Conservation (phyloP, 352 stramenopile species). For the Globisporangium uncinulatum region DNA sequence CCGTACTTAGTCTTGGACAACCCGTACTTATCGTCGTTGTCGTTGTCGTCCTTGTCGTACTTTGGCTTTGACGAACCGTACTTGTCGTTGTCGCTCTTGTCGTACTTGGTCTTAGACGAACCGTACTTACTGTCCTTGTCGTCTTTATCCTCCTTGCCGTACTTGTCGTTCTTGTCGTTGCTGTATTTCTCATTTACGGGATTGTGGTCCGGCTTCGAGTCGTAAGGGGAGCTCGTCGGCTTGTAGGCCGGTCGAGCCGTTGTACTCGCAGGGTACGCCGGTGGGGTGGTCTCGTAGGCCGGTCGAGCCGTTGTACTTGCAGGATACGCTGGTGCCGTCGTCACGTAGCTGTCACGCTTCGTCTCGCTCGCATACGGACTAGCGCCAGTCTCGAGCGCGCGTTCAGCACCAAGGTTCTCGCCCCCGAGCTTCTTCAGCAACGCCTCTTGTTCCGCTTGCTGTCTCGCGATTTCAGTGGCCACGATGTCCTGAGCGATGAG, state of each 20-base stretch:
- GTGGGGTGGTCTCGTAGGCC: background rate
- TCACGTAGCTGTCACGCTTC: background rate
- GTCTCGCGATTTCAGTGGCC: background rate
- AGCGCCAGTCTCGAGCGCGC: background rate
- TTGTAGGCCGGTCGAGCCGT: too few relatives aligned
- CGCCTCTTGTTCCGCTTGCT: background rate
- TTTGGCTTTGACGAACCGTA: background rate
- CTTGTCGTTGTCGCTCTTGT: background rate
- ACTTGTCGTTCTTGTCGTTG: too few relatives aligned
- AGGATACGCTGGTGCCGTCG: background rate
- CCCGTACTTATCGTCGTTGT: background rate
- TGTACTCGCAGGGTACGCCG: too few relatives aligned
- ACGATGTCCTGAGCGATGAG: constrained; percentile 15
- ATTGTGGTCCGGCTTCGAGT: too few relatives aligned
- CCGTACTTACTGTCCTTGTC: background rate
- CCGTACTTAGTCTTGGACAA: constrained; percentile 15
- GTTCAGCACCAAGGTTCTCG: background rate
- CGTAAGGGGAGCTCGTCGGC: too few relatives aligned
- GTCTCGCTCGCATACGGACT: too few relatives aligned
- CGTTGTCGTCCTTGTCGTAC: constrained; percentile 1
- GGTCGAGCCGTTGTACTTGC: too few relatives aligned
- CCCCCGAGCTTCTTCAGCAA: constrained; percentile 4
- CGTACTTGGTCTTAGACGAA: background rate
- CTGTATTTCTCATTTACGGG: too few relatives aligned
- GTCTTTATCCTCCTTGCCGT: background rate